These are phyloP conservation scores for Pelargonium nanum DNA, from an alignment of 345 rosid species.

Conservation along the genomic window DNA sequence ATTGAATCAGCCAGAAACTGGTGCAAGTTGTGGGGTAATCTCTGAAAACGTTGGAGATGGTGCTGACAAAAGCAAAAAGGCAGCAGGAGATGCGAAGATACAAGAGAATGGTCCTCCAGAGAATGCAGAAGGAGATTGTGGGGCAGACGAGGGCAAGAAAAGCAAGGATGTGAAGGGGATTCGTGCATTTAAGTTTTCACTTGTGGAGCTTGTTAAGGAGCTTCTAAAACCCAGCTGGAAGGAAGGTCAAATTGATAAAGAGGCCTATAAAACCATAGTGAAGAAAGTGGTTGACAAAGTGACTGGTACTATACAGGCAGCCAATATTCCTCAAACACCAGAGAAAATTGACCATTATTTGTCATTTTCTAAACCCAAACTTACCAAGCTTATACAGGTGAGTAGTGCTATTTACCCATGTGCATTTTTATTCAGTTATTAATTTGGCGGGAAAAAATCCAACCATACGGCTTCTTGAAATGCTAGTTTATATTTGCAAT, in stretches of 20 bases:
- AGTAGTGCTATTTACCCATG: slow-evolving; percentile 16
- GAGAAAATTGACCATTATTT: slow-evolving; percentile 86
- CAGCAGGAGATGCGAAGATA: slow-evolving; percentile 24
- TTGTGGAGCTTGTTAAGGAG: slow-evolving; percentile 84
- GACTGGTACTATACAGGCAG: slow-evolving; percentile 56
- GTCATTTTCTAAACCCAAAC: slow-evolving; percentile 71
- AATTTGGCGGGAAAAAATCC: not conserved
- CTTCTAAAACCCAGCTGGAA: slow-evolving; percentile 87
- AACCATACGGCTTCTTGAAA: not conserved
- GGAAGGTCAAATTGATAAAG: slow-evolving; percentile 85
- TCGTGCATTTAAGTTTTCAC: slow-evolving; percentile 81
- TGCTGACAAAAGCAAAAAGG: slow-evolving; percentile 32
- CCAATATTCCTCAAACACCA: slow-evolving; percentile 77
- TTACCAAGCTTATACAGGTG: slow-evolving; percentile 91
- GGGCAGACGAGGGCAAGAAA: slow-evolving; percentile 53
- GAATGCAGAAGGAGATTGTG: slow-evolving; percentile 36
- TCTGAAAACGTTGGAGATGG: slow-evolving; percentile 20
- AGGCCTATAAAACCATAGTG: slow-evolving; percentile 82
- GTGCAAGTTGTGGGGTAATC: slow-evolving; percentile 19
- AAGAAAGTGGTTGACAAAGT: slow-evolving; percentile 97
- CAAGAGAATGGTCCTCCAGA: slow-evolving; percentile 31
- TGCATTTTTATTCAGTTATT: slow-evolving; percentile 1
- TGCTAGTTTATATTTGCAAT: not conserved
- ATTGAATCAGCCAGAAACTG: slow-evolving; percentile 16
- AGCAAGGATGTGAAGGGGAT: slow-evolving; percentile 58